Evolutionary conservation across 306 rosid genomes (phyloP), one percentile per base, ranked within the genome.

Genomic region (Sophora flavescens): DNA sequence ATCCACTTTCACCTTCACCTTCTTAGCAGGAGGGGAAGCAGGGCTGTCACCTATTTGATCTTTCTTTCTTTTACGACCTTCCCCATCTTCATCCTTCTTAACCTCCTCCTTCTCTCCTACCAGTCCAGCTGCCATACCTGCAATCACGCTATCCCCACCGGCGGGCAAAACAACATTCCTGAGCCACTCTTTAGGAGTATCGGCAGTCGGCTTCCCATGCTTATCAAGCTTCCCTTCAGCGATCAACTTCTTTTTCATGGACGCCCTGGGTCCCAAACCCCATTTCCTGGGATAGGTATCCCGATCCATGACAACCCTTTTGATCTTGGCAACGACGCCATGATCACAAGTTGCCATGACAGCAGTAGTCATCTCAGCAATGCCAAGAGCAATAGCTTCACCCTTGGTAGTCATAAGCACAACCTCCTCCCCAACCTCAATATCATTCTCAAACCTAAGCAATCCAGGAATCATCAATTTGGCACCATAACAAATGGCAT

Each of bases 281-380:
- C 97, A 92, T 61, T 92, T 92, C 82, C 93, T 87, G 0, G 97
- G 97, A 78, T 93, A 93, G 8, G 92, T 89, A 81, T 93, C 97
- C 30, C 97, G 53, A 74, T 93, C 97, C 97, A 93, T 93, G 30
- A 93, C 97, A 4, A 93, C 97, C 74, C 97, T 87, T 87, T 91
- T 91, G 79, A 91, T 89, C 91, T 80, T 91, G 0, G 97, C 97
- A n/a, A 91, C 97, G 15, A 87, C 74, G 6, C 97, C 97, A 73
- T 91, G 97, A 80, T 91, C 97, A 80, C 97, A 91, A 78, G 97
- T 91, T 1, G 97, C 92, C 91, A 91, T 89, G 47, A 91, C 97
- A 9, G 94, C 88, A 16, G 97, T 91, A 3, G 97, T 91, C 97
- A 89, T 91, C 86, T 91, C 97, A 13, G 97, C 94, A 78, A 91